A percentile compares a stretch with the other conserved stretches of the same genome.
Conservation (phyloP, 805 yeast species). For the Yarrowia bubula region DNA sequence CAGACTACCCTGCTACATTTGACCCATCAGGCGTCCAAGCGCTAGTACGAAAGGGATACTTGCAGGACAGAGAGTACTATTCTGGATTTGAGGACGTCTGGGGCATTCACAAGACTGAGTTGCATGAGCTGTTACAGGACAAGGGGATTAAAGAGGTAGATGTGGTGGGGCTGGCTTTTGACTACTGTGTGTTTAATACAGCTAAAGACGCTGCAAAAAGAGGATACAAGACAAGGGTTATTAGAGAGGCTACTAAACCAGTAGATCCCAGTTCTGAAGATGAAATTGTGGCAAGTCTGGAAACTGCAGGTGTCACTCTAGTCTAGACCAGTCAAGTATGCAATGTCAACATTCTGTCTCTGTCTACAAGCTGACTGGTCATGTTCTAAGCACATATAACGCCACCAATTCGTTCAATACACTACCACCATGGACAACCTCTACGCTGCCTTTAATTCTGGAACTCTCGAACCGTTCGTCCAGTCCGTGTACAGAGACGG, state of each 20-base stretch:
- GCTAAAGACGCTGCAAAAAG: slow-evolving; percentile 62
- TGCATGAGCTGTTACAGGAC: slow-evolving; percentile 49
- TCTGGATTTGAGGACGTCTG: slow-evolving; percentile 84
- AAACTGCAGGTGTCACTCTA: neutral
- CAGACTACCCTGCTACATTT: slow-evolving; percentile 57
- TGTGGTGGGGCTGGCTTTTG: slow-evolving; percentile 82
- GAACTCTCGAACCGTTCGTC: neutral
- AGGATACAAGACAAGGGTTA: slow-evolving; percentile 65
- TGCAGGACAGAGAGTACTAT: slow-evolving; percentile 75
- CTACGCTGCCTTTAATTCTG: slow-evolving; percentile 11
- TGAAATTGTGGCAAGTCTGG: neutral
- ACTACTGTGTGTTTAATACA: slow-evolving; percentile 77
- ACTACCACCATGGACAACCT: neutral
- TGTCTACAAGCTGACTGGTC: neutral
- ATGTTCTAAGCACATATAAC: too few relatives aligned
- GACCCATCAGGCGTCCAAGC: slow-evolving; percentile 40
- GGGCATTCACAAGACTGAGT: slow-evolving; percentile 67
- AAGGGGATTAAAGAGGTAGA: slow-evolving; percentile 58
- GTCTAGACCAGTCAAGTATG: neutral
- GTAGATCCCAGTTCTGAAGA: neutral
- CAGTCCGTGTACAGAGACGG: neutral
- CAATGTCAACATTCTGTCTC: too few relatives aligned
- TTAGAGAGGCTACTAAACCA: neutral
- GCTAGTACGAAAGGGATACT: slow-evolving; percentile 67
- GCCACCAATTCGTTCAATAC: too few relatives aligned